phyloP scores from a whole-genome alignment of 2,329 filamentous ascomycete species.

The Diaporthe capsici region DNA sequence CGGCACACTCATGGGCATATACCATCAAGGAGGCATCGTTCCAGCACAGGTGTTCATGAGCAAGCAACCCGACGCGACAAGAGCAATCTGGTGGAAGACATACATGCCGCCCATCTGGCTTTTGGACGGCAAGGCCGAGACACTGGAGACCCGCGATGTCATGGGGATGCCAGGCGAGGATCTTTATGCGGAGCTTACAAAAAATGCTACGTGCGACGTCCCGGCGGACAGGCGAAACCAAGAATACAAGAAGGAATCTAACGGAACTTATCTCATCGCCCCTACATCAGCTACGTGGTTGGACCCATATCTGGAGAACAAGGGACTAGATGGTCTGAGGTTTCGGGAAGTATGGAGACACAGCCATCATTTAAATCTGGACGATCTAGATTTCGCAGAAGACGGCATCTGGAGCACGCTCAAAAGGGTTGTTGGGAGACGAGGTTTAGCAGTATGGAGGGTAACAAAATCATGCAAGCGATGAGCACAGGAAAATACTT shows the following conservation, averaged over 20 bases:
- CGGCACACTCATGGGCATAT: constrained; percentile 82
- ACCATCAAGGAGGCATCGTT: constrained; percentile 85
- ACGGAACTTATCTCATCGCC: constrained; percentile 79
- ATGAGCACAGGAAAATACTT: constrained; percentile 38
- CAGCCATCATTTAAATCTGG: constrained; percentile 78
- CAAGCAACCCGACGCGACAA: constrained; percentile 76
- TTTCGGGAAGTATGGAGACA: constrained; percentile 81
- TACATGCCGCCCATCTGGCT: constrained; percentile 88
- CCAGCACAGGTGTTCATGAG: constrained; percentile 83
- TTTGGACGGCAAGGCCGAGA: constrained; percentile 80
- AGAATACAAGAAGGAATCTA: constrained; percentile 72
- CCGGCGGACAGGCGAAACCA: constrained; percentile 68
- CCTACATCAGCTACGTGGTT: constrained; percentile 80
- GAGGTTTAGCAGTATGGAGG: constrained; percentile 74
- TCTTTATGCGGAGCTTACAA: constrained; percentile 71
- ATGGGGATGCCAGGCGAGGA: constrained; percentile 77
- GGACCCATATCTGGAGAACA: constrained; percentile 73
- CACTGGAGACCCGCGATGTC: constrained; percentile 78
- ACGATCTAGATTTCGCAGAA: constrained; percentile 84
- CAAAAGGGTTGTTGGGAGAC: constrained; percentile 74
- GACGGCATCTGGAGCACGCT: constrained; percentile 83
- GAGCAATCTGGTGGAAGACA: constrained; percentile 88
- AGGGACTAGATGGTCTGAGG: constrained; percentile 70
- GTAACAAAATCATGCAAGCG: constrained; percentile 72
- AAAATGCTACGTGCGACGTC: constrained; percentile 74